Evolutionary conservation across 2,329 filamentous ascomycete genomes (phyloP).

Genomic region (Gaeumannomyces sp.): DNA sequence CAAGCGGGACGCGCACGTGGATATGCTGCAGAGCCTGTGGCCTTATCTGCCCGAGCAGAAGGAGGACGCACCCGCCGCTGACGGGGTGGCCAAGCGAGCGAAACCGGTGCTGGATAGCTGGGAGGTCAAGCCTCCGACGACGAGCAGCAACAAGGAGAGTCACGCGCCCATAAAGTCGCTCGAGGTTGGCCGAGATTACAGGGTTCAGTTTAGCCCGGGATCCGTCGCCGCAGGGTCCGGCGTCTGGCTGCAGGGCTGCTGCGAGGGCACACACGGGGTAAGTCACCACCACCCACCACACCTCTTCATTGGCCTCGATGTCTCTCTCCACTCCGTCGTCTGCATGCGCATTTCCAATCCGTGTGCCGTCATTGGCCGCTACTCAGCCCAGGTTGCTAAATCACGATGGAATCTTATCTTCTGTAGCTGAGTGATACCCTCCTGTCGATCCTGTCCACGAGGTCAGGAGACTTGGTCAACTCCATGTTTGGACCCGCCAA

Average conservation of each 20-base stretch:
- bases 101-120: conserved; percentile 18
- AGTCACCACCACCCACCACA: conserved; percentile 32
- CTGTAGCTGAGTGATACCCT: conserved; percentile 70
- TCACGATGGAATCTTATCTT: background rate
- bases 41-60: conserved; percentile 52
- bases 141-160: conserved; percentile 9
- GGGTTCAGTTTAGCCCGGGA: conserved; percentile 62
- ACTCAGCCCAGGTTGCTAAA: background rate
- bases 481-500: conserved; percentile 56
- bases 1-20: conserved; percentile 67
- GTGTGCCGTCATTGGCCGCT: background rate
- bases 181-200: conserved; percentile 71
- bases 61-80: conserved; percentile 12
- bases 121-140: conserved; percentile 15
- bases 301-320: background rate
- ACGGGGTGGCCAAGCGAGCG: conserved; percentile 4
- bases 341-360: background rate
- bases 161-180: conserved; percentile 39
- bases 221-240: conserved; percentile 68
- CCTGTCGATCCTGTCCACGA: conserved; percentile 68
- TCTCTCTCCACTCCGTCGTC: conserved; percentile 5
- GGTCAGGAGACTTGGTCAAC: conserved; percentile 71
- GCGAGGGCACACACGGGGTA: conserved; percentile 86
- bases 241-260: conserved; percentile 90
- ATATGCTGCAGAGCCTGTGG: conserved; percentile 63